Base-by-base conservation (phyloP, 768 basidiomycete genomes). In the Crassisporium funariophilum region DNA sequence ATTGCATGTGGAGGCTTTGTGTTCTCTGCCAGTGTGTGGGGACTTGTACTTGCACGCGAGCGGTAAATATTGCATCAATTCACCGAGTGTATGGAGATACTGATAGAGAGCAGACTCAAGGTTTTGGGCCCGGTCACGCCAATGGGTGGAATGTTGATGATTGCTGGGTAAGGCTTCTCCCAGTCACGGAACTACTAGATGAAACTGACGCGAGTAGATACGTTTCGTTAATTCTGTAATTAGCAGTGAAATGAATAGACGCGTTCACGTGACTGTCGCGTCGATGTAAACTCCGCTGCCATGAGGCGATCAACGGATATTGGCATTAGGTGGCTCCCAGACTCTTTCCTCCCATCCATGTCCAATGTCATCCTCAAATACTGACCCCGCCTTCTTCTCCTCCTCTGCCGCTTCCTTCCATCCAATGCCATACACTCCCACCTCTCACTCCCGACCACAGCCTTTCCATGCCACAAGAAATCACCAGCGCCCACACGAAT, bases 91-190 rank as follows among this genome's bases (percentile, higher is more conserved):
- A 23, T 50, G 20, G 29, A 40, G 36, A 5, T 19, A 16, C 29
- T 41, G 46, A 36, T 21, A 16, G 34, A 7, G 27, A 10, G n/a
- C 41, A 71, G 71, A 22, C 61, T 80, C 51, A 77, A 63, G 51
- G 70, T 75, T 49, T 53, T 87, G 17, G 86, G 84, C 0, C 84
- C 83, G 6, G 65, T 84, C 40, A 88, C 86, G 21, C 86, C 87
- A 0, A 54, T 88, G 6, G 86, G 85, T 2, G 87, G 80, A 3
- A 45, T 75, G 15, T 41, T 79, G 1, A 81, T 84, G 81, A 84
- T 86, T 55, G 78, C 79, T 23, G 86, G 86, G 84, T 86, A 57
- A 68, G 81, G 52, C 10, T 22, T 20, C 21, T 16, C 19, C 21
- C 38, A 40, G 5, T 20, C 24, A n/a, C 17, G 29, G 29, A n/a